phyloP scores from a whole-genome alignment of 495 filamentous ascomycete genomes.

The Cercophora scortea region DNA sequence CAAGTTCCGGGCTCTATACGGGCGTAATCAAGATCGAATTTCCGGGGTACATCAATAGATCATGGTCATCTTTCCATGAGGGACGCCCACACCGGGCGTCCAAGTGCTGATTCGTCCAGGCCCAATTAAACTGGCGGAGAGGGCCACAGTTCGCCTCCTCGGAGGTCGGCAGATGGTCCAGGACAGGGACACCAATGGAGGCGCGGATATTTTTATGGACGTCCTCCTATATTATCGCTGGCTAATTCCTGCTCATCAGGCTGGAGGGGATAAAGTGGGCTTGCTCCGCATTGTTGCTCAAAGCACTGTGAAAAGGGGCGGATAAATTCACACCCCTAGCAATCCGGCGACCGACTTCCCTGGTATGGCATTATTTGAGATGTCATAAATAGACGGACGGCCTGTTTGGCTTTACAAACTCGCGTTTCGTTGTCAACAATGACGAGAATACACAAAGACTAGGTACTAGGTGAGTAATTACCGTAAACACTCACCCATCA shows the following conservation, averaged over 20 bases:
- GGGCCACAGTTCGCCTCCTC: neutral
- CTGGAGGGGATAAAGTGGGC: neutral
- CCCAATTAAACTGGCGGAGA: neutral
- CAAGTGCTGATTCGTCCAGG: neutral
- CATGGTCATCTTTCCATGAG: neutral
- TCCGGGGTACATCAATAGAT: neutral
- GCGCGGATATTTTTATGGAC: neutral
- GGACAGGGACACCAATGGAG: neutral
- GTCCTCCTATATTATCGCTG: neutral
- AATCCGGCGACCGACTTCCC: too few relatives aligned
- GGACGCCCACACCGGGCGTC: neutral
- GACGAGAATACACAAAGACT: too few relatives aligned
- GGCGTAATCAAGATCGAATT: neutral
- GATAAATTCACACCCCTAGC: too few relatives aligned
- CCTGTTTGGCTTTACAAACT: too few relatives aligned
- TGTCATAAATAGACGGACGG: too few relatives aligned
- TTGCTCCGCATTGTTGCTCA: neutral
- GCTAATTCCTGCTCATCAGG: neutral
- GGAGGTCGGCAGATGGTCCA: neutral
- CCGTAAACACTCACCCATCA: too few relatives aligned
- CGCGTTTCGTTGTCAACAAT: too few relatives aligned
- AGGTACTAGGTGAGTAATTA: too few relatives aligned
- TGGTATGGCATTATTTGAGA: too few relatives aligned
- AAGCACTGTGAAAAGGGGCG: too few relatives aligned
- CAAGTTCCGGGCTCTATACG: neutral